phyloP scores from a whole-genome alignment of 2,329 filamentous ascomycete genomes.

The Daldinia sp. region DNA sequence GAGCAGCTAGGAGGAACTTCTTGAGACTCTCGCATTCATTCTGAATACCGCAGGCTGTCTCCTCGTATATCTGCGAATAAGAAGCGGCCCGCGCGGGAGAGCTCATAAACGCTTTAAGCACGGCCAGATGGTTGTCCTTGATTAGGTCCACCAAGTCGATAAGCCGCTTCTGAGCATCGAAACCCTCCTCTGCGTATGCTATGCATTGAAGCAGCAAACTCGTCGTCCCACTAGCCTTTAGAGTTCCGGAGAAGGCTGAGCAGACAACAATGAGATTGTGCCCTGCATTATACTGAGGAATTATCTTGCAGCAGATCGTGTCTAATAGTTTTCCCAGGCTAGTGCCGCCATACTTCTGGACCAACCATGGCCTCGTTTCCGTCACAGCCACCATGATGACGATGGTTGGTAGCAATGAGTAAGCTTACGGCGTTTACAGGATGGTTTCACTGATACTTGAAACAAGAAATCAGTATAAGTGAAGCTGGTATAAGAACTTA shows the following conservation, averaged over 20 bases:
- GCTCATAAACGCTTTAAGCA: slow-evolving; percentile 46
- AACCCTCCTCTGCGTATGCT: slow-evolving; percentile 41
- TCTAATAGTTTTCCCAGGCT: slow-evolving; percentile 69
- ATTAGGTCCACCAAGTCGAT: slow-evolving; percentile 64
- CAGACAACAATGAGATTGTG: slow-evolving; percentile 67
- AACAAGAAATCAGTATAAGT: background rate
- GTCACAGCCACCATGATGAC: slow-evolving; percentile 37
- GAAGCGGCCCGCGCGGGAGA: slow-evolving; percentile 19
- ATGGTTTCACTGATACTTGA: background rate
- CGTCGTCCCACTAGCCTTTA: slow-evolving; percentile 67
- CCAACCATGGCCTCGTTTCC: slow-evolving; percentile 60
- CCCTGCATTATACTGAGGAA: slow-evolving; percentile 51
- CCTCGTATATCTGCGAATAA: slow-evolving; percentile 52
- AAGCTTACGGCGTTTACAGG: slow-evolving; percentile 8
- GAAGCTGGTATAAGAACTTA: slow-evolving; percentile 1
- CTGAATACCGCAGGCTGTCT: slow-evolving; percentile 58
- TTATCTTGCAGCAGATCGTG: slow-evolving; percentile 58
- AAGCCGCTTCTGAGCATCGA: slow-evolving; percentile 52
- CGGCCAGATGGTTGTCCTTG: slow-evolving; percentile 62
- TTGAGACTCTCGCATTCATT: slow-evolving; percentile 62
- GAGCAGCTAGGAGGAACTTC: slow-evolving; percentile 65
- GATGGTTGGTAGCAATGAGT: slow-evolving; percentile 6
- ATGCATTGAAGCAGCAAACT: slow-evolving; percentile 57
- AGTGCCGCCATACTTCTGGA: slow-evolving; percentile 72
- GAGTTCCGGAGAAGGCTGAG: slow-evolving; percentile 66